These are phyloP conservation scores for Moricandia arvensis DNA, from an alignment of 345 rosid species.

Conservation along the genomic window DNA sequence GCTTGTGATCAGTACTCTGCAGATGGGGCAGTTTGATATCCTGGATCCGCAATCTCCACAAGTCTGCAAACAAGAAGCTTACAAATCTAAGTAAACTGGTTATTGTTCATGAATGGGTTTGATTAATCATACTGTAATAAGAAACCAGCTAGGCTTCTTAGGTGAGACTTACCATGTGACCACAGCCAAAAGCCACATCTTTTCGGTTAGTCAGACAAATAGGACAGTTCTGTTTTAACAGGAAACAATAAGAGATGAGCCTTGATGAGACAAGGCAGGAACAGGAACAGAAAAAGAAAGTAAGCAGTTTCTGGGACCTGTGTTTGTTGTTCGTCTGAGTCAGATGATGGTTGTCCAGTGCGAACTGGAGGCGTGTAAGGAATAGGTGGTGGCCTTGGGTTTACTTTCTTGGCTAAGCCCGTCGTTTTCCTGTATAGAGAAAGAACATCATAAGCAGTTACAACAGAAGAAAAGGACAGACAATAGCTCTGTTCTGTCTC, in stretches of 20 bases:
- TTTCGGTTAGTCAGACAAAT: conserved; percentile 60
- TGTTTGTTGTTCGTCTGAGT: conserved; percentile 47
- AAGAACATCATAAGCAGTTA: conserved; percentile 4
- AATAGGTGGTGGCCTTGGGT: conserved; percentile 68
- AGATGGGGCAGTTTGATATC: conserved; percentile 60
- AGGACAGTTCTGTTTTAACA: conserved; percentile 52
- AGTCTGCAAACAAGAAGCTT: conserved; percentile 42
- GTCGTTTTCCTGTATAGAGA: conserved; percentile 43
- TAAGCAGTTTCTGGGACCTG: conserved; percentile 42
- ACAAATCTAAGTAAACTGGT: background rate
- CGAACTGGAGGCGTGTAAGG: conserved; percentile 36
- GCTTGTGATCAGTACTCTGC: conserved; percentile 53
- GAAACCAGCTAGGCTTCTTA: background rate
- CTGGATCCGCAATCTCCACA: conserved; percentile 57
- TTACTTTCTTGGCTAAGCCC: conserved; percentile 50
- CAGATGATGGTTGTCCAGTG: conserved; percentile 11
- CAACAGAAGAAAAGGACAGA: background rate
- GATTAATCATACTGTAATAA: background rate
- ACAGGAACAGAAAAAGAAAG: background rate
- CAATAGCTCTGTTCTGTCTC: conserved; percentile 12
- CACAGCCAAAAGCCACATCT: conserved; percentile 66
- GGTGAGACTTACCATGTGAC: conserved; percentile 64
- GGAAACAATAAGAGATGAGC: conserved; percentile 6
- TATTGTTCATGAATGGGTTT: background rate
- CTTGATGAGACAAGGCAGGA: conserved; percentile 2